Percentiles rank a stretch among this genome's conserved stretches.
phyloP scores from a whole-genome alignment of 2,329 filamentous ascomycete genomes.

The Penicillium capsulatum region DNA sequence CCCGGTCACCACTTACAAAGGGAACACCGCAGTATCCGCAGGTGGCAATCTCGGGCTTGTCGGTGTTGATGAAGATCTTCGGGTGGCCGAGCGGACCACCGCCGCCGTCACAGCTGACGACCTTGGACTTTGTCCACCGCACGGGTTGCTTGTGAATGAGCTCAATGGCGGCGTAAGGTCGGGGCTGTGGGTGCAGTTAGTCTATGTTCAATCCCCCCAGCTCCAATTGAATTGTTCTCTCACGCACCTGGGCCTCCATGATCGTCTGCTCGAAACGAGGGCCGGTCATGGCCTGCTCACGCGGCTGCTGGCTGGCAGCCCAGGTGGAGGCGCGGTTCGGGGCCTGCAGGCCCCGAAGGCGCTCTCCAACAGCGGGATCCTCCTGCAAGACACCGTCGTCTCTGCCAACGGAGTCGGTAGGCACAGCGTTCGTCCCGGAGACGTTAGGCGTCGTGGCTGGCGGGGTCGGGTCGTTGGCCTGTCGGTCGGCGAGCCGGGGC shows the following conservation, averaged over 20 bases:
- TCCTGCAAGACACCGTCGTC: constrained; percentile 55
- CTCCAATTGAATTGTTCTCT: background rate
- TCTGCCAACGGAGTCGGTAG: constrained; percentile 47
- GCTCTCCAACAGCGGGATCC: constrained; percentile 51
- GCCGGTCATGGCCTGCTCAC: constrained; percentile 81
- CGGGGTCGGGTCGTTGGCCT: constrained; percentile 57
- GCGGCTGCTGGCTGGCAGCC: constrained; percentile 79
- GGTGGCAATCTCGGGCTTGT: constrained; percentile 87
- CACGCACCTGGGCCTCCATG: constrained; percentile 78
- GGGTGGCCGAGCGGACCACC: constrained; percentile 88
- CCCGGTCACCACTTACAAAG: constrained; percentile 61
- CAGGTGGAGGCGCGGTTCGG: constrained; percentile 79
- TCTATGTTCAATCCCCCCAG: background rate
- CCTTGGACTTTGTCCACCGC: constrained; percentile 76
- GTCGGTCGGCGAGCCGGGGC: constrained; percentile 40
- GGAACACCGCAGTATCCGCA: constrained; percentile 94
- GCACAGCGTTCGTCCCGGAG: constrained; percentile 57
- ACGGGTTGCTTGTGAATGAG: constrained; percentile 96
- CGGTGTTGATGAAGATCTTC: constrained; percentile 92
- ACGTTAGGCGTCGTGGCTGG: constrained; percentile 51
- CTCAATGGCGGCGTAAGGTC: constrained; percentile 84
- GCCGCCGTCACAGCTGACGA: constrained; percentile 87
- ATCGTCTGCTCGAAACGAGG: constrained; percentile 97
- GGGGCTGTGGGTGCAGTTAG: constrained; percentile 58
- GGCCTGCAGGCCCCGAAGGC: constrained; percentile 64